Percentiles rank a stretch among this genome's conserved stretches.
Conservation (phyloP, 768 basidiomycete species). For the Psilocybe cubensis region DNA sequence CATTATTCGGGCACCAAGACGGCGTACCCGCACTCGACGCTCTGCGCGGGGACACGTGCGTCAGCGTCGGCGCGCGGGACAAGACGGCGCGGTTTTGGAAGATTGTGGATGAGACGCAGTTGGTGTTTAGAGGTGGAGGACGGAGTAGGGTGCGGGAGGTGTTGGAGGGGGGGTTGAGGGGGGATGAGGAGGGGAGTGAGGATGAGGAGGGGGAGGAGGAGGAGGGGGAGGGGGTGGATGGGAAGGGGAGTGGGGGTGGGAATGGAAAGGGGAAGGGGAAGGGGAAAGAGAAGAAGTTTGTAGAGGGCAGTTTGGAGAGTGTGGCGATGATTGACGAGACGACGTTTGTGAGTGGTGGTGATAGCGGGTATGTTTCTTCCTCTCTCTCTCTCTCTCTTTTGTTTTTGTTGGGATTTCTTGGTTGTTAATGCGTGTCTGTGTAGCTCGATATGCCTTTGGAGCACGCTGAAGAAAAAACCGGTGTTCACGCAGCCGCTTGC, state of each 20-base stretch:
- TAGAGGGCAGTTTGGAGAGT: constrained; percentile 92
- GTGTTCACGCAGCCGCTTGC: constrained; percentile 84
- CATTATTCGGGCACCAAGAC: constrained; percentile 97
- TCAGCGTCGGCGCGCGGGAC: constrained; percentile 90
- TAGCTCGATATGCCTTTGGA: constrained; percentile 94
- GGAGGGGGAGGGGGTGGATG: constrained; percentile 29
- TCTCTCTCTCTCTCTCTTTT: too few species aligned
- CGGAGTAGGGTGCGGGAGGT: constrained; percentile 79
- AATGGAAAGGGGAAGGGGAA: constrained; percentile 34
- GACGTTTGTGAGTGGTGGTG: constrained; percentile 91
- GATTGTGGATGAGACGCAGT: constrained; percentile 90
- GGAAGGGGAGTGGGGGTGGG: constrained; percentile 30
- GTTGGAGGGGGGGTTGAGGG: constrained; percentile 74
- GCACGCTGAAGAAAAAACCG: constrained; percentile 92
- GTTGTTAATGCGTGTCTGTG: not conserved
- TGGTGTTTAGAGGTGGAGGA: constrained; percentile 97
- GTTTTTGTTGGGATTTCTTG: not conserved
- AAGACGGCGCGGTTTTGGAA: constrained; percentile 96
- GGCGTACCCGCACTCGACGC: constrained; percentile 77
- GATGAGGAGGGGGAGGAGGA: constrained; percentile 30
- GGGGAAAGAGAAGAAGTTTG: constrained; percentile 50
- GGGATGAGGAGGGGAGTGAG: constrained; percentile 58
- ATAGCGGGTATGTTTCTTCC: constrained; percentile 96
- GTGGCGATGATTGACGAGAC: constrained; percentile 96
- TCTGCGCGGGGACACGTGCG: constrained; percentile 80